These are phyloP conservation scores for Botrytis medusae DNA, from an alignment of 2,329 filamentous ascomycete genomes.

Conservation along the genomic window DNA sequence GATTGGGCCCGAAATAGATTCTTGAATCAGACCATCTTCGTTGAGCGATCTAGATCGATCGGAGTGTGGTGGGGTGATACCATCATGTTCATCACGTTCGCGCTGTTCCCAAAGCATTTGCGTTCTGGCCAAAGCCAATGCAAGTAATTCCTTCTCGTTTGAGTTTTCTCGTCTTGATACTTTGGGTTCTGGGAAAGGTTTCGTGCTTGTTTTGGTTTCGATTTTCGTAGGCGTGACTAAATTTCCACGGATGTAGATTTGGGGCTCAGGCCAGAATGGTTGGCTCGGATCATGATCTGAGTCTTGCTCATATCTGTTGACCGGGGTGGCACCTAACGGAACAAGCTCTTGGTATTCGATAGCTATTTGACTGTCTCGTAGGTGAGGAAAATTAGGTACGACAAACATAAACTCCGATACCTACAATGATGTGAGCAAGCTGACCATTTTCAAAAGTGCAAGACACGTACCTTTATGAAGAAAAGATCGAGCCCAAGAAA, in stretches of 20 bases:
- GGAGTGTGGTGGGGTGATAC: slow-evolving; percentile 38
- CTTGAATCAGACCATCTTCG: slow-evolving; percentile 14
- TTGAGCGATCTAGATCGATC: slow-evolving; percentile 38
- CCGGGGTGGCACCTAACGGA: slow-evolving; percentile 23
- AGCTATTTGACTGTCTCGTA: slow-evolving; percentile 54
- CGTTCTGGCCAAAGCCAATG: slow-evolving; percentile 55
- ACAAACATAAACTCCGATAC: slow-evolving; percentile 62
- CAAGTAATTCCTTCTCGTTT: slow-evolving; percentile 57
- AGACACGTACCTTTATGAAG: slow-evolving; percentile 58
- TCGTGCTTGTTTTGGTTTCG: slow-evolving; percentile 47
- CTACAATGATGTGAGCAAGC: slow-evolving; percentile 41
- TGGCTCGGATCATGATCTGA: slow-evolving; percentile 53
- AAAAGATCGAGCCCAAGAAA: slow-evolving; percentile 58
- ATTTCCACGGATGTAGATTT: slow-evolving; percentile 58
- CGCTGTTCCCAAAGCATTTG: slow-evolving; percentile 54
- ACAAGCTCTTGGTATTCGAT: slow-evolving; percentile 57
- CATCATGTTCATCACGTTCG: slow-evolving; percentile 39
- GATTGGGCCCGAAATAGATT: slow-evolving; percentile 6
- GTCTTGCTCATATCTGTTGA: slow-evolving; percentile 58
- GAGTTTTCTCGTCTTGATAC: slow-evolving; percentile 54
- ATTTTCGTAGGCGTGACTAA: slow-evolving; percentile 45
- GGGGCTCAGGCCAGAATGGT: slow-evolving; percentile 56
- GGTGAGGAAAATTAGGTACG: slow-evolving; percentile 57
- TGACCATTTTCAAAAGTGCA: not conserved
- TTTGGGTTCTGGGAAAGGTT: slow-evolving; percentile 55